Percentiles rank a stretch among this genome's conserved stretches.
Evolutionary conservation across 2,329 filamentous ascomycete species (phyloP).

Genomic region (Kalaharituber pfeilii): DNA sequence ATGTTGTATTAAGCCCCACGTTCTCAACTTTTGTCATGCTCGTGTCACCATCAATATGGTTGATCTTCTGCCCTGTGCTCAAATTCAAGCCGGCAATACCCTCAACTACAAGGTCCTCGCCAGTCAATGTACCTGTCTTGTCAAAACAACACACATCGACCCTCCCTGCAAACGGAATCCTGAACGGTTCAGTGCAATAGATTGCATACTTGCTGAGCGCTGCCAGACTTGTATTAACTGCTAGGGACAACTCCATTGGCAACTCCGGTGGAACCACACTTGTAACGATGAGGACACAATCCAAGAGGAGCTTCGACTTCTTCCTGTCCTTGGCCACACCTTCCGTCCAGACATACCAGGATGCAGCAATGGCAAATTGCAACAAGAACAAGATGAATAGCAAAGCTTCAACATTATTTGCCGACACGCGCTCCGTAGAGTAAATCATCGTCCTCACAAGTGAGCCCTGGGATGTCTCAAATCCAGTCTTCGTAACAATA

Average conservation of each 20-base stretch:
- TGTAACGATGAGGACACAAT: constrained; percentile 93
- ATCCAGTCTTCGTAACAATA: constrained; percentile 90
- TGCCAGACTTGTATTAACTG: constrained; percentile 92
- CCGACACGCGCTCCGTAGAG: constrained; percentile 95
- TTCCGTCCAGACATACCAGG: constrained; percentile 98
- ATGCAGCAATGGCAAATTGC: constrained; percentile 88
- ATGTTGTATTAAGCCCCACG: constrained; percentile 62
- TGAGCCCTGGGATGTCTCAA: constrained; percentile 95
- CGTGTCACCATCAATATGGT: constrained; percentile 49
- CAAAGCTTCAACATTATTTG: constrained; percentile 91
- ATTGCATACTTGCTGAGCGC: constrained; percentile 90
- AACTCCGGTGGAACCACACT: constrained; percentile 96
- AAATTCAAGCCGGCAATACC: constrained; percentile 65
- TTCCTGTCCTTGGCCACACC: constrained; percentile 89
- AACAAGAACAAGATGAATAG: constrained; percentile 94
- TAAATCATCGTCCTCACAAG: constrained; percentile 99
- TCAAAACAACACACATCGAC: constrained; percentile 96
- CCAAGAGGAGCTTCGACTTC: constrained; percentile 87
- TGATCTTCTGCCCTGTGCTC: constrained; percentile 23
- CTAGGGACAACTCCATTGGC: constrained; percentile 92
- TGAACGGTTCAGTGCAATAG: constrained; percentile 97
- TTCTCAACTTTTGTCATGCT: constrained; percentile 47
- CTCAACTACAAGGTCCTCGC: constrained; percentile 91
- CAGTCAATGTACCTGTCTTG: constrained; percentile 92
- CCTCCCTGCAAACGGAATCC: constrained; percentile 87